These are phyloP conservation scores for Globisporangium middletonii DNA, from an alignment of 352 stramenopile genomes.

Conservation along the genomic window DNA sequence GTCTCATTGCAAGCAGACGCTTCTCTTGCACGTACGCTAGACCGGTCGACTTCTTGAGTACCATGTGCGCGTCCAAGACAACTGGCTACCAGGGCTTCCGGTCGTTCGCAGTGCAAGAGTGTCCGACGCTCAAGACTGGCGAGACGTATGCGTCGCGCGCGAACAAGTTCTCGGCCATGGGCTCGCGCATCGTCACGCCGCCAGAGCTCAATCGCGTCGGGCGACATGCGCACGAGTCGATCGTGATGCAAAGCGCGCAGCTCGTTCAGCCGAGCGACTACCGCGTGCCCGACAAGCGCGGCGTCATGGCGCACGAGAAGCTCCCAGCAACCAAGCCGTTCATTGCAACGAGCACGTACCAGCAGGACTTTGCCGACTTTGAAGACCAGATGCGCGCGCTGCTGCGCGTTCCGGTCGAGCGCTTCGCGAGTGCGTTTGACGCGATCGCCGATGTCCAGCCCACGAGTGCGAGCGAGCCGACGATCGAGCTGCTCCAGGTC, in stretches of 20 bases:
- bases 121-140: slow-evolving; percentile 69
- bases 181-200: slow-evolving; percentile 54
- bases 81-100: slow-evolving; percentile 77
- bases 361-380: slow-evolving; percentile 54
- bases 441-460: slow-evolving; percentile 14
- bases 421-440: slow-evolving; percentile 48
- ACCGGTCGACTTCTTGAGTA: slow-evolving; percentile 14
- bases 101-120: slow-evolving; percentile 60
- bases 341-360: slow-evolving; percentile 52
- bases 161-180: slow-evolving; percentile 79
- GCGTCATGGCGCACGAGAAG: slow-evolving; percentile 41
- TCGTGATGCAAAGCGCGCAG: slow-evolving; percentile 34
- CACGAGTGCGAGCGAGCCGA: slow-evolving; percentile 10
- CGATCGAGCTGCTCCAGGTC: slow-evolving; percentile 44
- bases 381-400: slow-evolving; percentile 40
- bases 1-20: background rate
- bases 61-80: slow-evolving; percentile 41
- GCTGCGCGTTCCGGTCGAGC: slow-evolving; percentile 20
- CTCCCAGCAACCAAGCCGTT: slow-evolving; percentile 40
- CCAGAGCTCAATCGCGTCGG: slow-evolving; percentile 55
- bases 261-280: slow-evolving; percentile 54
- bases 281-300: slow-evolving; percentile 48
- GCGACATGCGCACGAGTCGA: slow-evolving; percentile 43
- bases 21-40: background rate
- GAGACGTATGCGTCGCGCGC: slow-evolving; percentile 56